These are phyloP conservation scores for Pichia scutulata DNA, from an alignment of 805 yeast species.

Conservation along the genomic window DNA sequence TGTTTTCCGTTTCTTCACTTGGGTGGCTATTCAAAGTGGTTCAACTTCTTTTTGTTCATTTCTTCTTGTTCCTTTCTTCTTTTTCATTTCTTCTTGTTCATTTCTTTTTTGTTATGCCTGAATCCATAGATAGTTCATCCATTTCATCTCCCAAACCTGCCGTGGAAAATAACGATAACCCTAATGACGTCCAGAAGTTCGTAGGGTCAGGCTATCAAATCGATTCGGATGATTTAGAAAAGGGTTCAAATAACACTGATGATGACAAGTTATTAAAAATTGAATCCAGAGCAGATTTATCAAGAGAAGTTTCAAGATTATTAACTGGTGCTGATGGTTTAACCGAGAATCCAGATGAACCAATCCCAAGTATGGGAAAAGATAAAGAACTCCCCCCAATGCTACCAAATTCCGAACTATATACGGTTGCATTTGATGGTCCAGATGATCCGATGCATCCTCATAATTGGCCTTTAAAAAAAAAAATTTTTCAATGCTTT, in stretches of 20 bases:
- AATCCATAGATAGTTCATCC: not conserved
- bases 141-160: not conserved
- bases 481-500: slow-evolving; percentile 38
- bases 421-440: slow-evolving; percentile 68
- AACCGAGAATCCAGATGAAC: slow-evolving; percentile 26
- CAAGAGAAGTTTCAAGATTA: slow-evolving; percentile 31
- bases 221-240: not conserved
- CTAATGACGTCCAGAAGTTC: not conserved
- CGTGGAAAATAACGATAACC: not conserved
- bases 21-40: no score
- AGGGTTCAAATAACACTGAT: slow-evolving; percentile 1
- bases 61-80: no score
- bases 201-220: not conserved
- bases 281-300: slow-evolving; percentile 15
- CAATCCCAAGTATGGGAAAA: slow-evolving; percentile 58
- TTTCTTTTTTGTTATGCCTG: not conserved
- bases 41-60: no score
- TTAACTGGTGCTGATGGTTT: slow-evolving; percentile 34
- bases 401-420: slow-evolving; percentile 46
- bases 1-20: not conserved
- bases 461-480: slow-evolving; percentile 57
- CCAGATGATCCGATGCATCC: slow-evolving; percentile 76
- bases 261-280: slow-evolving; percentile 7
- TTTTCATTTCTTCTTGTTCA: no score
- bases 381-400: slow-evolving; percentile 55